phyloP scores from a whole-genome alignment of 345 rosid species.

The Citrus trifoliata region DNA sequence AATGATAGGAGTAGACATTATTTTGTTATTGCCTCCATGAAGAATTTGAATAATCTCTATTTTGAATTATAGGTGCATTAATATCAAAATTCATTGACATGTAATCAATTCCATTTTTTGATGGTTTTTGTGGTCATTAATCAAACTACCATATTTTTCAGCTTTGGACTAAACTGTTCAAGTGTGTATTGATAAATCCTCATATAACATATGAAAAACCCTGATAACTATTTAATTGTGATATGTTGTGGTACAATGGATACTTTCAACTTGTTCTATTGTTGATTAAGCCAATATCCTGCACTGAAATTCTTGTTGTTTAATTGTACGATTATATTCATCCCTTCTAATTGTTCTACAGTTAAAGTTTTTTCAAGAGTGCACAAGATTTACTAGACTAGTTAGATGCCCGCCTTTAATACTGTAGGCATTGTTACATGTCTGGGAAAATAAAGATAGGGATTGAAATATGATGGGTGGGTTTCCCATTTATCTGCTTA shows the following conservation, averaged over 20 bases:
- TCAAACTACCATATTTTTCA: background rate
- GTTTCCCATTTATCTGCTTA: conserved; percentile 12
- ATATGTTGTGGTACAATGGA: background rate
- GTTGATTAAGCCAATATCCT: background rate
- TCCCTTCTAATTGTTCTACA: background rate
- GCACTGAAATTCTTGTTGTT: background rate
- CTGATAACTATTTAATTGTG: background rate
- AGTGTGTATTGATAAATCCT: too few species aligned
- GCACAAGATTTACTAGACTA: background rate
- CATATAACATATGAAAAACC: background rate
- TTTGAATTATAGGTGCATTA: conserved; percentile 20
- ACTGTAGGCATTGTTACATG: conserved; percentile 32
- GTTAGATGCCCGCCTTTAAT: conserved; percentile 5
- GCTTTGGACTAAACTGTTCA: too few species aligned
- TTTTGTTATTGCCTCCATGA: conserved; percentile 18
- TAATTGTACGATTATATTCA: background rate
- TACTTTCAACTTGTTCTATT: background rate
- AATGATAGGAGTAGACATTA: conserved; percentile 5
- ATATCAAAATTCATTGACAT: background rate
- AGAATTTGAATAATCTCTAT: background rate
- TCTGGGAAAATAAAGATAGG: conserved; percentile 25
- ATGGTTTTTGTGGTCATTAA: background rate
- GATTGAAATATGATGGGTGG: conserved; percentile 19
- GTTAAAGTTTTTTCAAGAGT: background rate
- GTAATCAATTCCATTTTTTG: background rate